Base-by-base conservation (phyloP, 345 rosid species). In the Acer saccharum region DNA sequence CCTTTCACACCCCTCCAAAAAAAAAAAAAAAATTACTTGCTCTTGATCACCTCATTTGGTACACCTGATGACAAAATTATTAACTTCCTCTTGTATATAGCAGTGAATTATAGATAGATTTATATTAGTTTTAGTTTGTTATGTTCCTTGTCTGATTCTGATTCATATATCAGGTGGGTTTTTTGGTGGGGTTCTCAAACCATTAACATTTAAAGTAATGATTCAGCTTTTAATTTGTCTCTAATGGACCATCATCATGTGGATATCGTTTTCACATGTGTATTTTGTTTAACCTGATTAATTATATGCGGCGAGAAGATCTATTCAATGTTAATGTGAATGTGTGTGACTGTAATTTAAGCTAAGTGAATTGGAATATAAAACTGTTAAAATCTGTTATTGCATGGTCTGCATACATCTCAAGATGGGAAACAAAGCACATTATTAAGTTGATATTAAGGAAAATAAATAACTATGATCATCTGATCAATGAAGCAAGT, bases 401-500 rank as follows among this genome's bases (percentile, higher is more conserved):
- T 84, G 79, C 78, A 80, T 75, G 67, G 77, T 73, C 77, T 67
- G 18, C 41, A 62, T 76, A 79, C 80, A 69, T 73, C 65, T 71
- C 68, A 73, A 76, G 58, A 66, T 52, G 39, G 39, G 64, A 52
- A 73, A 18, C 32, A 81, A 75, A 65, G 20, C 80, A 61, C 81
- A 35, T 35, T 35, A 35, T 41, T 67, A n/a, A 78, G 65, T 57
- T 71, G 64, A 65, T 46, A 63, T 64, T 48, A 69, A 29, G 72
- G 9, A 43, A 43, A 1, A 44, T 21, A 81, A 81, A 32, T 20
- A 68, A 18, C 20, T 21, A 44, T 81, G 76, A 75, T 80, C 80
- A 35, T 35, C 39, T 35, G 39, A 35, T 79, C 79, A 90, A 76
- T 75, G 88, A 79, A 84, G 89, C 65, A 85, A 80, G 73, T 84